Conservation (phyloP, 2,329 filamentous ascomycete species). For the Aureobasidium zeae region DNA sequence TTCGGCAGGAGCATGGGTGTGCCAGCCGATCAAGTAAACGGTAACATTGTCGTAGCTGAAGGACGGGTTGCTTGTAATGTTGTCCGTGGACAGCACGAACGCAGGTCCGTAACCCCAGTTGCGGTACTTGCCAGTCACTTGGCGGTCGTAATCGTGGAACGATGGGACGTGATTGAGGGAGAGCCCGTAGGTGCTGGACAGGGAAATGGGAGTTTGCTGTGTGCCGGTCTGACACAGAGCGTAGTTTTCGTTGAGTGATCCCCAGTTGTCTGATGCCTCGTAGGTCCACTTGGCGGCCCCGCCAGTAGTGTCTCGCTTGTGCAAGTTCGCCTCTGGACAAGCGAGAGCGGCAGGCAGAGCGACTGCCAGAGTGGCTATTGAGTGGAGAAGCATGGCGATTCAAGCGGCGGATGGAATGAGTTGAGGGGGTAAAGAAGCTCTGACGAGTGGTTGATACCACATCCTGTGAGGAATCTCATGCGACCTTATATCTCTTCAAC, state of each 20-base stretch:
- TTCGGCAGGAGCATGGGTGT: constrained; percentile 44
- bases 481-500: constrained; percentile 4
- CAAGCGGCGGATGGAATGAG: not conserved
- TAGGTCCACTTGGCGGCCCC: constrained; percentile 26
- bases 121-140: constrained; percentile 24
- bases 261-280: constrained; percentile 35
- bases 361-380: constrained; percentile 10
- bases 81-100: constrained; percentile 33
- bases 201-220: constrained; percentile 42
- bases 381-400: constrained; percentile 6
- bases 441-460: not conserved
- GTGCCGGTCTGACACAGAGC: constrained; percentile 42
- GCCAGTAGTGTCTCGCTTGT: not conserved
- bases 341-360: constrained; percentile 6
- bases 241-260: constrained; percentile 29
- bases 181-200: constrained; percentile 28
- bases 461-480: not conserved
- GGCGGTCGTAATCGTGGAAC: constrained; percentile 22
- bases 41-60: constrained; percentile 40
- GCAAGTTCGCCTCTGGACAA: constrained; percentile 12
- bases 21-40: constrained; percentile 42
- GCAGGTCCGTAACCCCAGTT: constrained; percentile 44
- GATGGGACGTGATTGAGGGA: constrained; percentile 24
- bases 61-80: constrained; percentile 33
- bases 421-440: not conserved